Evolutionary conservation across 2,329 filamentous ascomycete species (phyloP), one percentile per base, ranked within the genome.

Genomic region (Amauroascus verrucosus): DNA sequence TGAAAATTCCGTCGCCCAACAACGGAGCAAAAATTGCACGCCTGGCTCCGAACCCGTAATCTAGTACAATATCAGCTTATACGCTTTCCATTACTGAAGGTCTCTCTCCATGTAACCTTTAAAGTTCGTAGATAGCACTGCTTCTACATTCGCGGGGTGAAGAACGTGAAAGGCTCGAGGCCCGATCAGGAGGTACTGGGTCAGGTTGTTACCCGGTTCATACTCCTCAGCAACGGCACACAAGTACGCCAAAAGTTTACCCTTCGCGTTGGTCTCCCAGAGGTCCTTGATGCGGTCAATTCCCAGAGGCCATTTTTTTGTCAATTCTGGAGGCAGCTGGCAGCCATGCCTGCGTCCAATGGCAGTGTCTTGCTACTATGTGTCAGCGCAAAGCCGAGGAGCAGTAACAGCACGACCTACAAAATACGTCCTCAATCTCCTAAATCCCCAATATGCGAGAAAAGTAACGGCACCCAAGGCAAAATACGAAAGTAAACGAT

Each of bases 1-100:
- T 70, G 58, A 78, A 78, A 45, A 78, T 76, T 8, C 74, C 73
- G 11, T 63, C 56, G 0, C 75, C 75, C 14, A 76, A 65, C 0
- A 77, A 59, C 0, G 67, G 65, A 11, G 20, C 20, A 18, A 50
- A 33, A 14, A 43, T 14, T 4, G 8, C 18, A 14, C 4, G 50
- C 14, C 44, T 66, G 65, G 1, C 58, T 50, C 54, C 75, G 70
- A 41, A 67, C 35, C 65, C 64, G 55, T 75, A 82, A 54, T 80
- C 75, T 2, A 37, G n/a, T n/a, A 33, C 18, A 32, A 20, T 14
- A 28, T 22, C 14, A 18, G 26, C 1, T 2, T 5, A 38, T 5
- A 22, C 18, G n/a, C n/a, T n/a, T n/a, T n/a, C n/a, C n/a, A n/a
- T n/a, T n/a, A n/a, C n/a, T n/a, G n/a, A n/a, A n/a, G n/a, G n/a